Base-by-base conservation (phyloP, 2,329 filamentous ascomycete genomes). In the Aureobasidium sp. region DNA sequence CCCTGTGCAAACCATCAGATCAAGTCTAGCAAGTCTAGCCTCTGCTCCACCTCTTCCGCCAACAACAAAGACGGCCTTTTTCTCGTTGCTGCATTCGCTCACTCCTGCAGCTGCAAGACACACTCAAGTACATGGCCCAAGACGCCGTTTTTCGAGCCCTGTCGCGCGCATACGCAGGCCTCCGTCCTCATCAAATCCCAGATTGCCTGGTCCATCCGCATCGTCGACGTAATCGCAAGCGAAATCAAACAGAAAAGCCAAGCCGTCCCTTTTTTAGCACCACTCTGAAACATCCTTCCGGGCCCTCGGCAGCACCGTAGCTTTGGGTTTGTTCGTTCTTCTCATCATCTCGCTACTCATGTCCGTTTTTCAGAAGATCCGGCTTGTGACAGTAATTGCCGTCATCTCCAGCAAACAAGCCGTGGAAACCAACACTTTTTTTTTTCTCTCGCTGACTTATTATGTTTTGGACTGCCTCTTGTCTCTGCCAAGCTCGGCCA, bases 1-100 rank as follows among this genome's bases (percentile, higher is more conserved):
- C 22, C n/a, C 48, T 59, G 55, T 59, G 55, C 55, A 59, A 59
- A 59, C 53, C 27, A 45, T 45, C 53, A 57, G 53, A 57, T 57
- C 53, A 34, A 44, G 53, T 57, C 53, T 45, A 57, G 53, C 51
- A 42, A 53, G 52, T 44, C 52, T 56, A 44, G 41, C 11, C 53
- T 45, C 8, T 31, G 22, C 37, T 59, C 42, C n/a, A 48, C 31
- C 31, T 27, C 12, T 37, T 59, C 55, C 22, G 55, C n/a, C 39
- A 25, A 25, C 25, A 22, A 41, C 6, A 37, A 42, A 34, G 41
- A 41, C 39, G 27, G 53, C 27, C n/a, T 45, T 34, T 34, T 57
- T 34, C 17, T 15, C 37, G 17, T 44, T 15, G 42, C 55, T 22
- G 34, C 12, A 47, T 48, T 39, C 5, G 55, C 48, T 14, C n/a